Conservation (phyloP, 2,329 filamentous ascomycete genomes). For the Xylariales sp. region DNA sequence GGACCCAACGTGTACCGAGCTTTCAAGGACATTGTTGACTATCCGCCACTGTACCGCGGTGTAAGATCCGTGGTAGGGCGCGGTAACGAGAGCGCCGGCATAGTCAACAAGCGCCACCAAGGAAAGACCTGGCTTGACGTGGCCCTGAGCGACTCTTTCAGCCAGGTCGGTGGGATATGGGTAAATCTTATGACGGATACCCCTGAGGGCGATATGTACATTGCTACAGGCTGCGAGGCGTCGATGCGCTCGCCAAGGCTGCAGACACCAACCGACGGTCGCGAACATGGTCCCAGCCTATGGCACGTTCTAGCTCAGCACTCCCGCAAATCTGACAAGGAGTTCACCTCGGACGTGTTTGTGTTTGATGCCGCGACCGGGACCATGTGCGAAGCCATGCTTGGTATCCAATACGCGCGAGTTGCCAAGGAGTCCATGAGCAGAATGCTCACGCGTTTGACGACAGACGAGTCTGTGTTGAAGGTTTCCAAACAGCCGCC, state of each 20-base stretch:
- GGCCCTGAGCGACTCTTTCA: constrained; percentile 28
- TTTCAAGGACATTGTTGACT: constrained; percentile 32
- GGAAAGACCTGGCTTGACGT: constrained; percentile 17
- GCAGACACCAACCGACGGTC: constrained; percentile 17
- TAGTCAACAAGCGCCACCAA: background rate
- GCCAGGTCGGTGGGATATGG: constrained; percentile 32
- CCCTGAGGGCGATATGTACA: constrained; percentile 19
- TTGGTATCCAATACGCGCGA: no score
- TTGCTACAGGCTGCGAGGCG: constrained; percentile 27
- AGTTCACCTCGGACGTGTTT: no score
- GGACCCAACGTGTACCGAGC: constrained; percentile 31
- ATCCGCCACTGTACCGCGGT: constrained; percentile 16
- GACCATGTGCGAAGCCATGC: no score
- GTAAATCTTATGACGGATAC: constrained; percentile 21
- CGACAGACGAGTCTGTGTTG: no score
- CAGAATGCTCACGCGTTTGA: no score
- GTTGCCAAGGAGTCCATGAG: no score
- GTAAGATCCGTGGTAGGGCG: constrained; percentile 12
- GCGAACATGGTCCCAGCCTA: constrained; percentile 18
- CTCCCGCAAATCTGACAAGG: no score
- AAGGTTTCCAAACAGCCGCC: no score
- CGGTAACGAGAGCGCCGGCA: background rate
- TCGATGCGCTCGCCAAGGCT: constrained; percentile 29
- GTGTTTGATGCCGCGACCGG: no score
- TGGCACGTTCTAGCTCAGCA: no score